Evolutionary conservation across 2,329 filamentous ascomycete species (phyloP).

Genomic region (Aspergillus nomiae): DNA sequence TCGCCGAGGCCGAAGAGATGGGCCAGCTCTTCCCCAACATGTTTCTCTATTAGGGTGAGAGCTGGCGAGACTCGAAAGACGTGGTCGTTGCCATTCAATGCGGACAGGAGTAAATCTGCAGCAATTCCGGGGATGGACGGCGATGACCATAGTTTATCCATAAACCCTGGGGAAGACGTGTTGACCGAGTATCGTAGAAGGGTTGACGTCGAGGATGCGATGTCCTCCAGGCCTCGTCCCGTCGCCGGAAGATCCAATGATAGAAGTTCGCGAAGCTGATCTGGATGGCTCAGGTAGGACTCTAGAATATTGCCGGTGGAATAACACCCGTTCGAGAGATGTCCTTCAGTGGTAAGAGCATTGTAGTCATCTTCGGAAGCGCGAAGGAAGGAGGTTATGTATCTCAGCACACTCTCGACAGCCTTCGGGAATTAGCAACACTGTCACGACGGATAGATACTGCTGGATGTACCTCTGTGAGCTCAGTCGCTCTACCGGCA

Average conservation of each 20-base stretch:
- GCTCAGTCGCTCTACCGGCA: neutral
- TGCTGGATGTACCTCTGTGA: neutral
- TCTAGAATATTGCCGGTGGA: neutral
- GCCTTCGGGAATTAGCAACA: neutral
- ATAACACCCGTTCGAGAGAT: neutral
- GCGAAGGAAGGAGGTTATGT: neutral
- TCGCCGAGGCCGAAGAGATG: neutral
- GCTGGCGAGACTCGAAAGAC: neutral
- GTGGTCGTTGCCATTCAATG: neutral
- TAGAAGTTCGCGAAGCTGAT: neutral
- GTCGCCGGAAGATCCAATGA: neutral
- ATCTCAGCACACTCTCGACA: neutral
- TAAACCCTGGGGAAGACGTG: neutral
- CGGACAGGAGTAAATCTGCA: neutral
- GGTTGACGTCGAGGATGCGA: neutral
- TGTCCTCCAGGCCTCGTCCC: neutral
- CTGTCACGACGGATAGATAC: neutral
- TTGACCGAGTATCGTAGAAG: neutral
- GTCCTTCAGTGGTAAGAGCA: neutral
- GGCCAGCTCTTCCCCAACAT: neutral
- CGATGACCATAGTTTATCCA: constrained; percentile 1
- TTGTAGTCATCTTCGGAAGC: neutral
- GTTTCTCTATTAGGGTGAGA: neutral
- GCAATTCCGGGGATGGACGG: neutral
- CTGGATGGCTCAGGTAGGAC: neutral